Evolutionary conservation across 2,329 filamentous ascomycete genomes (phyloP).

Genomic region (Pseudogymnoascus sp.): DNA sequence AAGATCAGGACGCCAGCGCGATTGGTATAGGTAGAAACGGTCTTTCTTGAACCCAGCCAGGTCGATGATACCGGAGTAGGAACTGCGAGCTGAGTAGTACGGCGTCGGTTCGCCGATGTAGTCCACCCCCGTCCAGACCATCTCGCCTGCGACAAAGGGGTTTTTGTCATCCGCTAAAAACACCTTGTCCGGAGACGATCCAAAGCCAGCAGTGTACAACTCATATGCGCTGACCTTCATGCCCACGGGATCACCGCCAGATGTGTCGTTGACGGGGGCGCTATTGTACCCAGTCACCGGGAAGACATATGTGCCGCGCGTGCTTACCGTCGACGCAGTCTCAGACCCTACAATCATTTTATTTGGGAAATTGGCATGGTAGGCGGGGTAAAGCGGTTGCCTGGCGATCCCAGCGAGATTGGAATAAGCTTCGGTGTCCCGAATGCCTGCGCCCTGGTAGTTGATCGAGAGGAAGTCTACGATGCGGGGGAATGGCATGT

Average conservation of each 20-base stretch:
- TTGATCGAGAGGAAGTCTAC: slow-evolving; percentile 46
- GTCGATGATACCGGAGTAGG: slow-evolving; percentile 51
- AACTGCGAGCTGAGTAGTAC: slow-evolving; percentile 38
- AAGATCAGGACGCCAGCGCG: slow-evolving; percentile 43
- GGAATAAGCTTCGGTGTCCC: background rate
- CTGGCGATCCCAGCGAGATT: slow-evolving; percentile 26
- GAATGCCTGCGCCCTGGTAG: slow-evolving; percentile 46
- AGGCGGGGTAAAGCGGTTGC: slow-evolving; percentile 32
- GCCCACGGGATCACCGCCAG: slow-evolving; percentile 33
- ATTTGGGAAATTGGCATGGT: slow-evolving; percentile 38
- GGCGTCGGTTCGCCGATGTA: slow-evolving; percentile 45
- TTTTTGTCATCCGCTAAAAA: slow-evolving; percentile 41
- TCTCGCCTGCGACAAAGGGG: slow-evolving; percentile 46
- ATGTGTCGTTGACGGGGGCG: slow-evolving; percentile 32
- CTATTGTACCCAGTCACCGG: slow-evolving; percentile 37
- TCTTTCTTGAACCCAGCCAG: slow-evolving; percentile 31
- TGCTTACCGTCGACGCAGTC: slow-evolving; percentile 40
- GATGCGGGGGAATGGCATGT: slow-evolving; percentile 32
- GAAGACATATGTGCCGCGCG: slow-evolving; percentile 46
- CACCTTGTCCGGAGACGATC: slow-evolving; percentile 45
- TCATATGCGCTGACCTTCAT: slow-evolving; percentile 44
- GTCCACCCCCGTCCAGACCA: slow-evolving; percentile 45
- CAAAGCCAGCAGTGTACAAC: slow-evolving; percentile 41
- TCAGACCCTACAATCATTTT: slow-evolving; percentile 41
- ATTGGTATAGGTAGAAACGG: slow-evolving; percentile 47